Base-by-base conservation (phyloP, 192 early-diverging fungal genomes). In the Entophlyctis luteolus region DNA sequence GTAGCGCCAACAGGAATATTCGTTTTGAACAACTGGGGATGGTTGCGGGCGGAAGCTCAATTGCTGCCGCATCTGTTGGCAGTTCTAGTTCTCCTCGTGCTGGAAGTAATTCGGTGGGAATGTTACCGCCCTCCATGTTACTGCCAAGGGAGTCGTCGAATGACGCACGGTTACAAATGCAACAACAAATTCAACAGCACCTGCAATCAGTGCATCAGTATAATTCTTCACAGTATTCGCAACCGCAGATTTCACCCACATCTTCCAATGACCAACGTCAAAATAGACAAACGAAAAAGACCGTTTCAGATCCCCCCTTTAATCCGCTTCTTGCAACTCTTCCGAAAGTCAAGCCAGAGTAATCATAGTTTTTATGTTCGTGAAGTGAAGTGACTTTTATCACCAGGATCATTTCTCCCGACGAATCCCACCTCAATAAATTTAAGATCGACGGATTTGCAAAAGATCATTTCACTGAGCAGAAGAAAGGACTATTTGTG, bases 381-480 rank as follows among this genome's bases (percentile, higher is more conserved):
- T 16, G 38, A 59, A 12, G 22, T 59, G 37, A 14, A 52, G 8
- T 20, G 10, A 14, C 50, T 52, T 53, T 42, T 42, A 42, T 42
- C 10, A 12, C 50, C n/a, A 62, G 53, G 20, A 49, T 59, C 36
- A 14, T 58, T 32, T 39, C 78, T 20, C 80, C 81, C 6, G n/a
- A 42, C 36, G 74, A 90, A 72, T 67, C 85, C 47, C 87, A 92
- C 68, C 87, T 94, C 52, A 80, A 79, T 65, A 79, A 93, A 76
- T 90, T 93, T 75, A 72, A 80, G 3, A 91, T 93, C 63, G 89
- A 91, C 69, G 93, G 82, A 0, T 98, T 91, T 82, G 95, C 95
- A 18, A 81, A 84, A 73, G 89, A 90, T 62, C 93, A 95, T 76
- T 98, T 98, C 77, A 79, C 88, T 3, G 88, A 89, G 29, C 94